phyloP scores from a whole-genome alignment of 169 alveolate species.

The Plasmodium vinckei region DNA sequence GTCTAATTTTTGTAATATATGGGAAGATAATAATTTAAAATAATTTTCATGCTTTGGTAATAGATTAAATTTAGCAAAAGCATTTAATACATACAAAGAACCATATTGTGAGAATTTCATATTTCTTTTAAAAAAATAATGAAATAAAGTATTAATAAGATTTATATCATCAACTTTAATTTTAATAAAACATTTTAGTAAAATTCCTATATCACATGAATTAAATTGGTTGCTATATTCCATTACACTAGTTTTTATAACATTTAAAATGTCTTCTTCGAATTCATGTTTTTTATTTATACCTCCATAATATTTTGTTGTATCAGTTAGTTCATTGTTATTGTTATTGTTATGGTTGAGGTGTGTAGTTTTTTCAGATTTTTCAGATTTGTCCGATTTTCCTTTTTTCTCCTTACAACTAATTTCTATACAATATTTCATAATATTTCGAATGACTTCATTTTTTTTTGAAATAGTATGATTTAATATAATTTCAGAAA shows the following conservation, averaged over 20 bases:
- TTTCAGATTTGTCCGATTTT: neutral
- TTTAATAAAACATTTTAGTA: constrained; percentile 59
- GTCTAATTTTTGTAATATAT: constrained; percentile 37
- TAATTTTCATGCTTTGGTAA: constrained; percentile 45
- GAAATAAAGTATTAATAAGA: constrained; percentile 20
- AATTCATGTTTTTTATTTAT: neutral
- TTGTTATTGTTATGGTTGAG: neutral
- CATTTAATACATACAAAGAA: constrained; percentile 28
- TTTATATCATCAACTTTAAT: constrained; percentile 35
- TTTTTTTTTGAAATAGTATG: constrained; percentile 47
- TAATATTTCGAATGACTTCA: constrained; percentile 31
- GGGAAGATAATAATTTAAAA: constrained; percentile 41
- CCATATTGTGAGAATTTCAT: constrained; percentile 71
- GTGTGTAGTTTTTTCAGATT: neutral
- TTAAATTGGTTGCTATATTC: constrained; percentile 46
- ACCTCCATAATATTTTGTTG: neutral
- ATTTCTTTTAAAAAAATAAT: constrained; percentile 66
- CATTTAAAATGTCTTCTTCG: constrained; percentile 2
- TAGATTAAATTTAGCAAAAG: constrained; percentile 40
- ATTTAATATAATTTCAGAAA: constrained; percentile 48
- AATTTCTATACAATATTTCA: constrained; percentile 60
- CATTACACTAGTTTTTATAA: constrained; percentile 30
- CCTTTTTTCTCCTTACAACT: constrained; percentile 7
- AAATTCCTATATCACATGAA: constrained; percentile 62
- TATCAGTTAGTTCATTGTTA: neutral